Conservation (phyloP, 2,329 filamentous ascomycete genomes). For the Aspergillus sp. region DNA sequence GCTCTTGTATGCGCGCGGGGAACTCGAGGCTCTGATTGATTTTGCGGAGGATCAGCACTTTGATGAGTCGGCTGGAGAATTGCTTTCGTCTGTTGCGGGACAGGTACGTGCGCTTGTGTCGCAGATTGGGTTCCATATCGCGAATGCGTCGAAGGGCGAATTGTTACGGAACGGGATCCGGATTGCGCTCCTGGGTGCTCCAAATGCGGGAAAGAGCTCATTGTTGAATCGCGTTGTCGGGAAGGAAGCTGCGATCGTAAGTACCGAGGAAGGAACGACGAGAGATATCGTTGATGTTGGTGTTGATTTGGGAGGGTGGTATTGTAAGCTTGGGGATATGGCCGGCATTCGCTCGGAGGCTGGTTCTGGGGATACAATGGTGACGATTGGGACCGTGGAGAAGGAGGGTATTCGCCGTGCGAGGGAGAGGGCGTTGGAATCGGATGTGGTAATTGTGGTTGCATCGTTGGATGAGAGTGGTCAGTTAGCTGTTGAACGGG, state of each 20-base stretch:
- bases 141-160: slow-evolving; percentile 74
- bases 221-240: slow-evolving; percentile 85
- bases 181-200: slow-evolving; percentile 79
- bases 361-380: slow-evolving; percentile 6
- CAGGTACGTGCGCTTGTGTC: slow-evolving; percentile 57
- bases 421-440: slow-evolving; percentile 69
- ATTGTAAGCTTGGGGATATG: slow-evolving; percentile 92
- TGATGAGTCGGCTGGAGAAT: slow-evolving; percentile 70
- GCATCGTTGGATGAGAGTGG: slow-evolving; percentile 59
- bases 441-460: slow-evolving; percentile 78
- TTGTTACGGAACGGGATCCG: slow-evolving; percentile 77
- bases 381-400: slow-evolving; percentile 59
- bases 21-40: slow-evolving; percentile 92
- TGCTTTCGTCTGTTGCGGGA: slow-evolving; percentile 61
- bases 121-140: slow-evolving; percentile 62
- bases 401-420: slow-evolving; percentile 85
- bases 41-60: slow-evolving; percentile 98
- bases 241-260: slow-evolving; percentile 90
- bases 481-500: slow-evolving; percentile 44
- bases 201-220: slow-evolving; percentile 93
- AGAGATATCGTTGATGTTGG: slow-evolving; percentile 88
- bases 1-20: slow-evolving; percentile 73
- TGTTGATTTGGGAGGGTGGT: slow-evolving; percentile 80
- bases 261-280: slow-evolving; percentile 85
- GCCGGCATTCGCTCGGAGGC: slow-evolving; percentile 65